phyloP scores from a whole-genome alignment of 225 moss, liverwort and hornwort genomes.

The Physcomitrellopsis africana region DNA sequence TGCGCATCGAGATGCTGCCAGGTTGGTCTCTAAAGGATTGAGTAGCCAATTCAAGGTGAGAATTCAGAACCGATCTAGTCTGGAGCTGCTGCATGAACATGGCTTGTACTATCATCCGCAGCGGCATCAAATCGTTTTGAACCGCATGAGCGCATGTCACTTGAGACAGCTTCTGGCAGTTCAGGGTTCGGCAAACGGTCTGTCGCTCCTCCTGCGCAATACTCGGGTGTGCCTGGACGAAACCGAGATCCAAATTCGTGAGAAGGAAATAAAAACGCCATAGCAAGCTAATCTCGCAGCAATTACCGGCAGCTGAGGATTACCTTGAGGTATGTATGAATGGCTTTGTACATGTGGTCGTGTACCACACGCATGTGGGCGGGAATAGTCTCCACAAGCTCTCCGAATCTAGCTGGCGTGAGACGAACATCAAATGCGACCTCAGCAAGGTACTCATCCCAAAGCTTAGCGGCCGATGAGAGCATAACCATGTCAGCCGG shows the following conservation, averaged over 20 bases:
- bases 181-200: slow-evolving; percentile 64
- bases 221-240: slow-evolving; percentile 65
- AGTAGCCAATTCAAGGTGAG: slow-evolving; percentile 61
- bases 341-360: slow-evolving; percentile 74
- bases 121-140: slow-evolving; percentile 86
- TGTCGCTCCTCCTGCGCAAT: slow-evolving; percentile 68
- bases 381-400: slow-evolving; percentile 73
- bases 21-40: slow-evolving; percentile 49
- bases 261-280: neutral
- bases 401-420: slow-evolving; percentile 58
- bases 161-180: slow-evolving; percentile 83
- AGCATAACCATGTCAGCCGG: slow-evolving; percentile 30
- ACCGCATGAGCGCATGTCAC: slow-evolving; percentile 85
- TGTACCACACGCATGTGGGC: slow-evolving; percentile 64
- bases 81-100: slow-evolving; percentile 97
- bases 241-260: neutral
- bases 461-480: slow-evolving; percentile 63
- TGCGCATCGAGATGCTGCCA: neutral
- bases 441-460: slow-evolving; percentile 83
- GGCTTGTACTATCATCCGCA: slow-evolving; percentile 90
- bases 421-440: slow-evolving; percentile 63
- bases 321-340: slow-evolving; percentile 78
- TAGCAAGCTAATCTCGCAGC: too few species aligned
- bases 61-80: slow-evolving; percentile 73
- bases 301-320: neutral